Percentiles rank a stretch among this genome's conserved stretches.
These are phyloP conservation scores for Boletus subparvulus DNA, from an alignment of 768 basidiomycete species.

Conservation along the genomic window DNA sequence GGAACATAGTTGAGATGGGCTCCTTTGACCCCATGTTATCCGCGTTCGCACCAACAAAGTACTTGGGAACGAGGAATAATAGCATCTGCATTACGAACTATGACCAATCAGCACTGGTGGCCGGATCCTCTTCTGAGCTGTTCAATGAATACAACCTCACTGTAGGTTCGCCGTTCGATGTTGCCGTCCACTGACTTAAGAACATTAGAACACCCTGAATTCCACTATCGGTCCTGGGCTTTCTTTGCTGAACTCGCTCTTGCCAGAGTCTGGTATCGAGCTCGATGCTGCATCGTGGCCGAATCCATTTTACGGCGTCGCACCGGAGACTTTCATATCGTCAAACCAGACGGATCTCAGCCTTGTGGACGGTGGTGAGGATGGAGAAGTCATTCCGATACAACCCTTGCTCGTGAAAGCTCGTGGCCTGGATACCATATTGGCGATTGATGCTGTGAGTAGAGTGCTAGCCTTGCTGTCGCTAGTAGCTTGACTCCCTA, in stretches of 20 bases:
- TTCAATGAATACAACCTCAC: slow-evolving; percentile 34
- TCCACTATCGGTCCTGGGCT: slow-evolving; percentile 12
- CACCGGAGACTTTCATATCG: slow-evolving; percentile 35
- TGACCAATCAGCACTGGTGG: slow-evolving; percentile 36
- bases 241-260: slow-evolving; percentile 15
- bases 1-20: slow-evolving; percentile 38
- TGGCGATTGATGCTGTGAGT: slow-evolving; percentile 48
- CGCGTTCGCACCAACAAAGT: slow-evolving; percentile 46
- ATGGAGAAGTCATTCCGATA: slow-evolving; percentile 46
- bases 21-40: slow-evolving; percentile 44
- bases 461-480: not conserved
- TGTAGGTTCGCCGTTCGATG: slow-evolving; percentile 11
- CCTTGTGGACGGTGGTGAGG: slow-evolving; percentile 43
- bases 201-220: slow-evolving; percentile 12
- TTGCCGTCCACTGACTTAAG: not conserved
- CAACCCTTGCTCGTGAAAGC: slow-evolving; percentile 49
- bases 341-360: slow-evolving; percentile 32
- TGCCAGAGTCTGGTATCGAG: slow-evolving; percentile 28
- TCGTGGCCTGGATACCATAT: slow-evolving; percentile 47
- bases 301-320: slow-evolving; percentile 39
- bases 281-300: slow-evolving; percentile 35
- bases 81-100: slow-evolving; percentile 35
- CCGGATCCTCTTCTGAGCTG: slow-evolving; percentile 41
- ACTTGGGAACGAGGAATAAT: slow-evolving; percentile 41
- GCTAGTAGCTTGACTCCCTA: not conserved